phyloP scores from a whole-genome alignment of 371 early-diverging fungal species.

The Dichotomocladium elegans region DNA sequence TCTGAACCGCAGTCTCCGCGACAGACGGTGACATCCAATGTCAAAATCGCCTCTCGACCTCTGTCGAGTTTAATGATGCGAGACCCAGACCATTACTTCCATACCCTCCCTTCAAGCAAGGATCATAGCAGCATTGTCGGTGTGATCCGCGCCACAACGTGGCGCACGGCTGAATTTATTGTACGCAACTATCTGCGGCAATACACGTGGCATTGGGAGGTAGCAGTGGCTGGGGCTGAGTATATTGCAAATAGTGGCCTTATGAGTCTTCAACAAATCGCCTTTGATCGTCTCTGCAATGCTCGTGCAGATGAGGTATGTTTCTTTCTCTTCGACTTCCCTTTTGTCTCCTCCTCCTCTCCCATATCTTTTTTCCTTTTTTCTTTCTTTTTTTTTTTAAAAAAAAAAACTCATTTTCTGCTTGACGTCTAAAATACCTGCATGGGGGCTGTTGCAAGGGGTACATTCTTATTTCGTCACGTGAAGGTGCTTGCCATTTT shows the following conservation, averaged over 20 bases:
- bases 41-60: slow-evolving; percentile 23
- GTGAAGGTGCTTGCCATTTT: slow-evolving; percentile 48
- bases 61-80: slow-evolving; percentile 43
- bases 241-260: slow-evolving; percentile 27
- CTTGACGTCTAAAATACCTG: too few species aligned
- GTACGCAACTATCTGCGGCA: slow-evolving; percentile 58
- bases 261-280: slow-evolving; percentile 52
- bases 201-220: slow-evolving; percentile 64
- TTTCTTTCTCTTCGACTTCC: too few species aligned
- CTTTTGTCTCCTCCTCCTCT: too few species aligned
- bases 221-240: slow-evolving; percentile 37
- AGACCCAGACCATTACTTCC: slow-evolving; percentile 31
- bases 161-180: slow-evolving; percentile 31
- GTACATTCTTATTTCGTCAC: slow-evolving; percentile 51
- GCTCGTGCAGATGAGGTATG: slow-evolving; percentile 55
- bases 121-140: slow-evolving; percentile 2
- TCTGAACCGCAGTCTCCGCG: too few species aligned
- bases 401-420: not conserved
- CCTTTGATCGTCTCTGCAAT: slow-evolving; percentile 60
- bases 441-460: slow-evolving; percentile 30
- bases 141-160: not conserved
- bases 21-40: too few species aligned
- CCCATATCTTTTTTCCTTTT: too few species aligned
- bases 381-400: not conserved
- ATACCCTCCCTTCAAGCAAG: not conserved